Conservation (phyloP, 2,329 filamentous ascomycete genomes). For the Colletotrichum cuscutae region DNA sequence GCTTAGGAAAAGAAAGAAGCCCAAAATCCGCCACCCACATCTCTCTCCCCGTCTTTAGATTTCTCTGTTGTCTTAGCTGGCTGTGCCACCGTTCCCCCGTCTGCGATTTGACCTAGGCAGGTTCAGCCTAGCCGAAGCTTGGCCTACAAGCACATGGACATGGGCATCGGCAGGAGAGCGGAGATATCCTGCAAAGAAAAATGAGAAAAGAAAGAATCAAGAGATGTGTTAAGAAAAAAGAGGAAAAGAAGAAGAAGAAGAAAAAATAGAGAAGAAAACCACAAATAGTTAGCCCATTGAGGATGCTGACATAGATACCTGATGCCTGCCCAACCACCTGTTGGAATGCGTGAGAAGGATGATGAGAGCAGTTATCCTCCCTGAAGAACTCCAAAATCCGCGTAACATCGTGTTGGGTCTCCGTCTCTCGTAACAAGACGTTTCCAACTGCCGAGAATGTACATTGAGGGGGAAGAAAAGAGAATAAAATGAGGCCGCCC, state of each 20-base stretch:
- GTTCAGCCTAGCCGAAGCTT: neutral
- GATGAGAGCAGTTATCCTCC: slow-evolving; percentile 31
- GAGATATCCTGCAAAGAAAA: slow-evolving; percentile 3
- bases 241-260: slow-evolving; percentile 29
- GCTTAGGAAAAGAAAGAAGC: neutral
- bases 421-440: slow-evolving; percentile 9
- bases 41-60: neutral
- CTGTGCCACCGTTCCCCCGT: neutral
- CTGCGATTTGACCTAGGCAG: neutral
- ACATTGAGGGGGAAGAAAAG: neutral
- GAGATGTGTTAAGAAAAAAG: slow-evolving; percentile 7
- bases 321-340: slow-evolving; percentile 28
- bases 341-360: slow-evolving; percentile 23
- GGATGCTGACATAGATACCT: slow-evolving; percentile 29
- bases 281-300: slow-evolving; percentile 27
- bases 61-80: neutral
- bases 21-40: neutral
- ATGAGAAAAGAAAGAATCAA: slow-evolving; percentile 15
- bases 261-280: slow-evolving; percentile 29
- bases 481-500: slow-evolving; percentile 5
- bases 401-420: slow-evolving; percentile 27
- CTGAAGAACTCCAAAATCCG: slow-evolving; percentile 24
- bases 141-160: neutral
- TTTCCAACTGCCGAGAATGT: slow-evolving; percentile 27
- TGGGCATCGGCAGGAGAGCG: neutral